Conservation (phyloP, 345 rosid species). For the Clausena lansium region DNA sequence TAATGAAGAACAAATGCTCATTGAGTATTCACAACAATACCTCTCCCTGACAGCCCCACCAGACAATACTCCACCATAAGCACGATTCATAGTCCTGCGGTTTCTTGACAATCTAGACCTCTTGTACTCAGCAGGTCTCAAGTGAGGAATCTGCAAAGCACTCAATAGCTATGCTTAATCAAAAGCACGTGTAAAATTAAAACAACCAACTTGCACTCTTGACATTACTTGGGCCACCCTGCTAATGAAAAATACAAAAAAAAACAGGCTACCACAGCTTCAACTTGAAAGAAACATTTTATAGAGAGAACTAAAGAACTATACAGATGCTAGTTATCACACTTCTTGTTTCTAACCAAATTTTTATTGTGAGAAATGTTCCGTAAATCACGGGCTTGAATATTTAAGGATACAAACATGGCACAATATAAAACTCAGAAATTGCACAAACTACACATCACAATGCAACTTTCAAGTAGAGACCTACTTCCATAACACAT, state of each 20-base stretch:
- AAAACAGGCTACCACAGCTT: background rate
- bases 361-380: background rate
- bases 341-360: background rate
- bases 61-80: conserved; percentile 75
- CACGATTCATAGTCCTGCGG: conserved; percentile 55
- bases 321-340: too few species aligned
- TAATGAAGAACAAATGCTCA: background rate
- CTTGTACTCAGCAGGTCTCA: too few species aligned
- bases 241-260: background rate
- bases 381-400: background rate
- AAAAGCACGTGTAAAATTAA: background rate
- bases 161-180: background rate
- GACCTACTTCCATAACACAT: background rate
- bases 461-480: background rate
- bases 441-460: background rate
- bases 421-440: background rate
- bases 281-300: background rate
- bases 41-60: conserved; percentile 70
- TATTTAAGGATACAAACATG: background rate
- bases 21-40: conserved; percentile 22
- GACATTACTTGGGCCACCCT: background rate
- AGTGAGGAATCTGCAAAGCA: conserved; percentile 57
- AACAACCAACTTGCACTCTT: background rate
- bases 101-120: conserved; percentile 67
- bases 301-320: too few species aligned